Base-by-base conservation (phyloP, 352 stramenopile genomes). In the Thalassiosira oceanica region DNA sequence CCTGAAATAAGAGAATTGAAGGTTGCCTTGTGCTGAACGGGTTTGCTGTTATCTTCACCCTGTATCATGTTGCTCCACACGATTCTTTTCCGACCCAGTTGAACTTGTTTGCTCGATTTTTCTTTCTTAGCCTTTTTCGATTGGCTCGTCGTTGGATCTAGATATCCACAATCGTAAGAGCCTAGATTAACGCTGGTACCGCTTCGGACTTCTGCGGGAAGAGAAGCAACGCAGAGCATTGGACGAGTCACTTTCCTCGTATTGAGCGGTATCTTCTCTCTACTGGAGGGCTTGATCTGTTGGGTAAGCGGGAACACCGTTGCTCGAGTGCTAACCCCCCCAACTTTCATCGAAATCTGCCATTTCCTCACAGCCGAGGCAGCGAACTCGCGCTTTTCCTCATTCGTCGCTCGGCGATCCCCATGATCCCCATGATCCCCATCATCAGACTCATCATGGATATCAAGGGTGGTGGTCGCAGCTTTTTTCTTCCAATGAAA, bases 281-380 rank as follows among this genome's bases (percentile, higher is more conserved):
- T 28, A 15, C 50, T 42, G 18, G 13, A n/a, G n/a, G n/a, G 31
- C 6, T 46, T 35, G 11, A 63, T 13, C n/a, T 42, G 39, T 29
- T n/a, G 26, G 26, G 54, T 56, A 45, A 21, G 57, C 15, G 72
- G 73, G 33, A 82, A 82, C 33, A 82, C 15, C 10, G 58, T 67
- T 44, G 55, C 50, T 68, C 73, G 52, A 20, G 35, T 81, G 49
- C 56, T 74, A 23, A 78, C 63, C 24, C 66, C 55, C 24, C 46
- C 52, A 7, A 85, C 61, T 51, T 76, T 83, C 8, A 81, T 61
- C 10, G 80, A 86, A 56, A 88, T 66, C 26, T 65, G 60, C 39
- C 61, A 74, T 56, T 66, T 76, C 27, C 44, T 72, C 41, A 56
- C 57, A 24, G 50, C 71, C 37, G 53, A 70, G 45, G 50, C 28